Conservation (phyloP, 495 filamentous ascomycete species). For the Xylaria sp. region DNA sequence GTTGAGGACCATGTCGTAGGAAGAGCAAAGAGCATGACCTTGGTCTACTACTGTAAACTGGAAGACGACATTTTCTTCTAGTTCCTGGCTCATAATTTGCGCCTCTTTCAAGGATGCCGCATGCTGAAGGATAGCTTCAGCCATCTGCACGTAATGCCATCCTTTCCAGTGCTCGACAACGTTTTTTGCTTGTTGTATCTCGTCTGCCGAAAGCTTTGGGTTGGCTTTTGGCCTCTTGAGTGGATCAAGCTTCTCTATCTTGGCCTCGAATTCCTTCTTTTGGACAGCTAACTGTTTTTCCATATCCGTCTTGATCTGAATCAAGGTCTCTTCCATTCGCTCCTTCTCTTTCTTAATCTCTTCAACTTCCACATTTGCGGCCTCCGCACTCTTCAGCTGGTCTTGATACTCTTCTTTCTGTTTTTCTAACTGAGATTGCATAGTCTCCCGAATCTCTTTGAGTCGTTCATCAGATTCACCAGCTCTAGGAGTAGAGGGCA, state of each 20-base stretch:
- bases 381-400: conserved; percentile 79
- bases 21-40: conserved; percentile 87
- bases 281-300: conserved; percentile 78
- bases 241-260: conserved; percentile 57
- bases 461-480: conserved; percentile 76
- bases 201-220: conserved; percentile 71
- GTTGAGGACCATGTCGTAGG: conserved; percentile 94
- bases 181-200: conserved; percentile 71
- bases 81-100: conserved; percentile 95
- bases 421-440: conserved; percentile 86
- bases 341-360: conserved; percentile 85
- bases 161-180: conserved; percentile 78
- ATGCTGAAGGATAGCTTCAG: conserved; percentile 88
- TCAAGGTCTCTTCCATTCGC: conserved; percentile 84
- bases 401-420: conserved; percentile 86
- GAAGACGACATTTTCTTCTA: conserved; percentile 93
- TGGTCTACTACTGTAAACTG: conserved; percentile 92
- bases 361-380: conserved; percentile 78
- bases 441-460: conserved; percentile 78
- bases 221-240: conserved; percentile 57
- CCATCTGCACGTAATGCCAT: conserved; percentile 90
- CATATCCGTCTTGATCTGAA: conserved; percentile 83
- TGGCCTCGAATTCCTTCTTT: conserved; percentile 75
- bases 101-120: conserved; percentile 91
- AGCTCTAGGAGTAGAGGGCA: conserved; percentile 87